Evolutionary conservation across 441 rosid species (phyloP).

Genomic region (Populus trichocarpa): DNA sequence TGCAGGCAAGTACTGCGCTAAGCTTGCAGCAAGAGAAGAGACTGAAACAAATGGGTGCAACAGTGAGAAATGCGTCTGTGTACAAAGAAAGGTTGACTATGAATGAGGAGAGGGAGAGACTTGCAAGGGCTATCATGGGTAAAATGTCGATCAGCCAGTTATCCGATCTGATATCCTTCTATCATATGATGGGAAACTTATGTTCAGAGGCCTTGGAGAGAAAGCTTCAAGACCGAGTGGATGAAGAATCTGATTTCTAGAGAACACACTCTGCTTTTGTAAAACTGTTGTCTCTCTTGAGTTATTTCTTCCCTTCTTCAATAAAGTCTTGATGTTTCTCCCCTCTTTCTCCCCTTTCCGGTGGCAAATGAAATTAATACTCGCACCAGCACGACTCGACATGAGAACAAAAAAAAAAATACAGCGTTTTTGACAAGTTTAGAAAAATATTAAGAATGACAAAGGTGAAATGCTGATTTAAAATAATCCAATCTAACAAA

Average conservation of each 20-base stretch:
- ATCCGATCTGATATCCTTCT: slow-evolving; percentile 80
- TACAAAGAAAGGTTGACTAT: slow-evolving; percentile 53
- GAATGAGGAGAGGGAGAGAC: slow-evolving; percentile 64
- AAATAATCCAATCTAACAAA: no score
- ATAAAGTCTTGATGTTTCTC: not conserved
- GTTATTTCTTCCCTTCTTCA: not conserved
- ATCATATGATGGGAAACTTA: slow-evolving; percentile 69
- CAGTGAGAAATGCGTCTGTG: slow-evolving; percentile 69
- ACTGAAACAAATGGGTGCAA: slow-evolving; percentile 94
- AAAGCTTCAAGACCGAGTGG: slow-evolving; percentile 37
- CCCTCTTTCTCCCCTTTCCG: not conserved
- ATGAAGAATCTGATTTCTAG: slow-evolving; percentile 6
- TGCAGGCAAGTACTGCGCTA: slow-evolving; percentile 74
- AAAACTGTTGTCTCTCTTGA: not conserved
- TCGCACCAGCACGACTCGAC: no score
- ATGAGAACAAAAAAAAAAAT: no score
- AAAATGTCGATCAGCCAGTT: slow-evolving; percentile 74
- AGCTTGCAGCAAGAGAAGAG: slow-evolving; percentile 77
- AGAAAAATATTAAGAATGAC: no score
- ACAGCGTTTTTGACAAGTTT: no score
- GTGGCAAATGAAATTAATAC: not conserved
- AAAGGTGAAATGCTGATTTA: no score
- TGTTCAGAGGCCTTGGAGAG: slow-evolving; percentile 68
- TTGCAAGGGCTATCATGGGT: slow-evolving; percentile 57
- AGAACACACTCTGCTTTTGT: not conserved